Base-by-base conservation (phyloP, 108 stramenopile species). In the Discostella stelligeroides region DNA sequence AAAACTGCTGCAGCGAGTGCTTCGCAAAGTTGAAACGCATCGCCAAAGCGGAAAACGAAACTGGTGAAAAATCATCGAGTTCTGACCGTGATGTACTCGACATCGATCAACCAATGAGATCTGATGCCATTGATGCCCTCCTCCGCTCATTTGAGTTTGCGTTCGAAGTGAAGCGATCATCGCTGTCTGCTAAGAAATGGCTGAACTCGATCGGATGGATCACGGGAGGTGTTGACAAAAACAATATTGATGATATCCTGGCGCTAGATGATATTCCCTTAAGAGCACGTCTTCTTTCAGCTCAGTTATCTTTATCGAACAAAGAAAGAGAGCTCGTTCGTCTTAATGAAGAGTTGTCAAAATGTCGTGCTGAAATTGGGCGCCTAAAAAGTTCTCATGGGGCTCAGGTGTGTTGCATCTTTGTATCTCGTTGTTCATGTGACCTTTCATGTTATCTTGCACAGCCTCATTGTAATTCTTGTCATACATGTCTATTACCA, bases 351-450 rank as follows among this genome's bases (percentile, higher is more conserved):
- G 90, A 91, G 51, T 61, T 94, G 9, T 75, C 82, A 15, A 70
- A 80, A 48, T 90, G 88, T 65, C 79, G 86, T 17, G 86, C 87
- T 30, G 92, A 94, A 79, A 90, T 94, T 63, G 90, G 86, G 53
- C 76, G 87, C 29, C 66, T 94, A 17, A 85, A 65, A 50, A 86
- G 76, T 38, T 57, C 71, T 14, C 61, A 70, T 18, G 59, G 75
- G 45, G 30, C 57, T 21, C 68, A 80, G 57, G 82, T 72, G 43
- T 40, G 39, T 65, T 34, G 18, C 50, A 34, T 1, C 28, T 72
- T 59, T 56, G 21, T 7, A n/a, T n/a, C n/a, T n/a, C n/a, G n/a
- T n/a, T n/a, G n/a, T n/a, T n/a, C n/a, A n/a, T n/a, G n/a, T n/a
- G n/a, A n/a, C n/a, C n/a, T n/a, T n/a, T n/a, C n/a, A n/a, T n/a